These are phyloP conservation scores for Cucurbita pepo DNA, from an alignment of 306 rosid species.

Conservation along the genomic window DNA sequence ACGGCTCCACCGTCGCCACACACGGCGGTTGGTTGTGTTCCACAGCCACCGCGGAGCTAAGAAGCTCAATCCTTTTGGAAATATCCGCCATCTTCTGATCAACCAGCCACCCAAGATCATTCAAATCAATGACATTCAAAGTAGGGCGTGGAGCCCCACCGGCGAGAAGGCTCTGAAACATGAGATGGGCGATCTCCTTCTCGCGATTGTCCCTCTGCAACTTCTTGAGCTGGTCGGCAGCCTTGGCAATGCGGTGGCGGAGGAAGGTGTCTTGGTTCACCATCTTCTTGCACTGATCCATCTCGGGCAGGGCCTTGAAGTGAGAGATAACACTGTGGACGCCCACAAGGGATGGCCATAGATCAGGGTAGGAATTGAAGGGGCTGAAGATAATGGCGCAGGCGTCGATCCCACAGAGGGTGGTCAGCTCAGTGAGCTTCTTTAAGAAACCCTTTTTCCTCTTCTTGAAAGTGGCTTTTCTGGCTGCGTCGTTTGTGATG, in stretches of 20 bases:
- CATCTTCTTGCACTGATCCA: conserved; percentile 25
- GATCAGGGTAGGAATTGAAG: conserved; percentile 9
- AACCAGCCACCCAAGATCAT: conserved; percentile 13
- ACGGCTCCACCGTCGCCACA: not conserved
- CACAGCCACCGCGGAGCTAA: not conserved
- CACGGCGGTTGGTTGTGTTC: too few relatives aligned
- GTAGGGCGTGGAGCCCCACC: not conserved
- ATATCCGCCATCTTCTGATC: conserved; percentile 11
- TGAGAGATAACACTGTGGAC: not conserved
- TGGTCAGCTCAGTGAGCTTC: conserved; percentile 13
- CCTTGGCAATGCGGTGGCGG: conserved; percentile 16
- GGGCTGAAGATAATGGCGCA: conserved; percentile 35
- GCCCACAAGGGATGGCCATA: conserved; percentile 19
- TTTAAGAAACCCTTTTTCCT: conserved; percentile 12
- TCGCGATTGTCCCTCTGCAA: conserved; percentile 13
- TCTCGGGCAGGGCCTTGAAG: conserved; percentile 13
- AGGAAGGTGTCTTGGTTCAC: conserved; percentile 21
- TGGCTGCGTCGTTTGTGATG: conserved; percentile 7
- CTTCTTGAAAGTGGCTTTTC: conserved; percentile 16
- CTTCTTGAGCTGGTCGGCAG: conserved; percentile 15
- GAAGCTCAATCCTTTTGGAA: not conserved
- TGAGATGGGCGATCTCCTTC: conserved; percentile 9
- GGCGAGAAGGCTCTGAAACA: conserved; percentile 14
- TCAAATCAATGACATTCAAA: conserved; percentile 12
- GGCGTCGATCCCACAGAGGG: conserved; percentile 23